Base-by-base conservation (phyloP, 73 alveolate genomes). In the Vitrella brassicaformis region DNA sequence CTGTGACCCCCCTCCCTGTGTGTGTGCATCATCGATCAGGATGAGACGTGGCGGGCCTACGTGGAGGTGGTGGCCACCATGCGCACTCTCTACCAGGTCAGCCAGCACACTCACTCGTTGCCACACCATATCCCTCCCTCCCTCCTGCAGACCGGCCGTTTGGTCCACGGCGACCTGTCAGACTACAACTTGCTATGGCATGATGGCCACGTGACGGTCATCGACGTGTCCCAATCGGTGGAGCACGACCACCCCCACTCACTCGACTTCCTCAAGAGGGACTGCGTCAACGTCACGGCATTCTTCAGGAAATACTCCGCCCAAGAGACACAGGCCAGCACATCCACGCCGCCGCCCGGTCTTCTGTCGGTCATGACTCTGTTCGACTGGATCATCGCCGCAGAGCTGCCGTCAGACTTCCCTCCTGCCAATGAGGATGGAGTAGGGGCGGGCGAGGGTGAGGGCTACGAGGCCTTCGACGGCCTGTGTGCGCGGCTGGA, bases 181-280 rank as follows among this genome's bases (percentile, higher is more conserved):
- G 99, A 97, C 86, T 97, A 96, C 89, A 96, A 97, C 84, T 68
- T 97, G 88, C 90, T 97, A 31, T 92, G 91, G 85, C 88, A 82
- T 72, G 89, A 89, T 67, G 89, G 69, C 47, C 85, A 86, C 65
- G 86, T 97, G 8, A 90, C 89, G 75, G 93, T 97, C 69, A 97
- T 97, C 79, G 99, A 97, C 87, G 99, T 97, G 30, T 90, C 98
- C 30, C 94, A 97, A 88, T 87, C 98, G 25, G 98, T 96, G 32
- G 99, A 97, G 87, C 95, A 90, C 79, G 98, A 97, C 81, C 99
- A 97, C 89, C 99, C 98, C 29, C 93, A 90, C 90, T 97, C 99
- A 22, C 88, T 93, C 67, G 98, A 94, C 81, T 97, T 97, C 84
- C 89, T 97, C 73, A 94, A 96, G 85, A 91, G 99, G 75, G 99